These are phyloP conservation scores for Parmales sp. DNA, from an alignment of 108 stramenopile species.

Conservation along the genomic window DNA sequence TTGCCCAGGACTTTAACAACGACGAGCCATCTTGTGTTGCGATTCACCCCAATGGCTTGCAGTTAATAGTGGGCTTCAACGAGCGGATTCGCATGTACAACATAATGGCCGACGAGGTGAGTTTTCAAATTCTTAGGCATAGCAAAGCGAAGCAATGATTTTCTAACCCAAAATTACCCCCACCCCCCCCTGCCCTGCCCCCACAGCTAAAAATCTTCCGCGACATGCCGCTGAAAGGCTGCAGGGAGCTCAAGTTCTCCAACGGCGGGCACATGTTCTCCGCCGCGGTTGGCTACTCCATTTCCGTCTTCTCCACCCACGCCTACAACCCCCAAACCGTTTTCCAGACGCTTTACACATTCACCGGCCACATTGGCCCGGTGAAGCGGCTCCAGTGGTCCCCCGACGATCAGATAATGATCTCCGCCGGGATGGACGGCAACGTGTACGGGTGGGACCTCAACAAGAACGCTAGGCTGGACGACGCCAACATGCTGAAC, in stretches of 20 bases:
- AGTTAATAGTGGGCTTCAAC: constrained; percentile 10
- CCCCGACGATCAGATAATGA: constrained; percentile 6
- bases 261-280: constrained; percentile 14
- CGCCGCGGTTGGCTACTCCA: not conserved
- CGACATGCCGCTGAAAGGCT: not conserved
- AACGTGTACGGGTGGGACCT: constrained; percentile 9
- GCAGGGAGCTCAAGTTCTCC: constrained; percentile 3
- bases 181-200: constrained; percentile 2
- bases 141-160: constrained; percentile 9
- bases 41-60: constrained; percentile 16
- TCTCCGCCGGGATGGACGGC: not conserved
- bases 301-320: constrained; percentile 7
- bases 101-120: constrained; percentile 11
- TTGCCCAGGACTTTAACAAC: constrained; percentile 11
- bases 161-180: not conserved
- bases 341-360: not conserved
- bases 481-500: constrained; percentile 3
- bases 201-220: constrained; percentile 9
- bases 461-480: not conserved
- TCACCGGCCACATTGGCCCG: not conserved
- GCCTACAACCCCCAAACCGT: not conserved
- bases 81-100: constrained; percentile 20
- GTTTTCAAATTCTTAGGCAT: not conserved
- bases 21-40: constrained; percentile 18
- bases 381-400: not conserved